A percentile compares a stretch with the other conserved stretches of the same genome.
Conservation (phyloP, 31 red algal species). For the Odonthalia washingtoniensis region DNA sequence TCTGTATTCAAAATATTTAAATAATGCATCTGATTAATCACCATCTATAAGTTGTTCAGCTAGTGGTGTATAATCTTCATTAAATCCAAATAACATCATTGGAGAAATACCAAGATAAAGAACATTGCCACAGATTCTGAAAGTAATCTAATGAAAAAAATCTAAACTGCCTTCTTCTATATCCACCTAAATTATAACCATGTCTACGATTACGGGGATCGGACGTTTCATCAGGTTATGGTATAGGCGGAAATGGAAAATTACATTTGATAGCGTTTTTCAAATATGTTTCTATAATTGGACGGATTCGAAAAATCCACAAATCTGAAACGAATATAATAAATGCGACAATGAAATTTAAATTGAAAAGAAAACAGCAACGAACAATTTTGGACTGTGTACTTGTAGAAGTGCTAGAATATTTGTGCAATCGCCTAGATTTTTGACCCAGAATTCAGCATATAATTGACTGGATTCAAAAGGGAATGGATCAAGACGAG, state of each 20-base stretch:
- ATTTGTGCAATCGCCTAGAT: constrained; percentile 58
- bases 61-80: constrained; percentile 68
- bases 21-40: too few species aligned
- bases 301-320: constrained; percentile 85
- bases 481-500: constrained; percentile 77
- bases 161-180: too few species aligned
- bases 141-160: constrained; percentile 77
- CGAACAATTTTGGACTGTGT: constrained; percentile 51
- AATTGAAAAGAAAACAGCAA: constrained; percentile 62
- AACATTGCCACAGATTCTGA: constrained; percentile 71
- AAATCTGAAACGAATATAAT: constrained; percentile 79
- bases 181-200: constrained; percentile 71
- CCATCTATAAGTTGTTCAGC: too few species aligned
- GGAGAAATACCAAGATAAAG: constrained; percentile 82
- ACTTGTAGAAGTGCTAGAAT: constrained; percentile 81
- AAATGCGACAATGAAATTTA: constrained; percentile 70
- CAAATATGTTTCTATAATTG: constrained; percentile 68
- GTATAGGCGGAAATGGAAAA: constrained; percentile 79
- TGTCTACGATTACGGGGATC: constrained; percentile 76
- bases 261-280: constrained; percentile 69
- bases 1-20: too few species aligned
- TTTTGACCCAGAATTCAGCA: too few species aligned
- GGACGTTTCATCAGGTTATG: constrained; percentile 70
- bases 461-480: too few species aligned
- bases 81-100: constrained; percentile 76